Conservation (phyloP, 2,329 filamentous ascomycete species). For the Magnaporthales sp. region DNA sequence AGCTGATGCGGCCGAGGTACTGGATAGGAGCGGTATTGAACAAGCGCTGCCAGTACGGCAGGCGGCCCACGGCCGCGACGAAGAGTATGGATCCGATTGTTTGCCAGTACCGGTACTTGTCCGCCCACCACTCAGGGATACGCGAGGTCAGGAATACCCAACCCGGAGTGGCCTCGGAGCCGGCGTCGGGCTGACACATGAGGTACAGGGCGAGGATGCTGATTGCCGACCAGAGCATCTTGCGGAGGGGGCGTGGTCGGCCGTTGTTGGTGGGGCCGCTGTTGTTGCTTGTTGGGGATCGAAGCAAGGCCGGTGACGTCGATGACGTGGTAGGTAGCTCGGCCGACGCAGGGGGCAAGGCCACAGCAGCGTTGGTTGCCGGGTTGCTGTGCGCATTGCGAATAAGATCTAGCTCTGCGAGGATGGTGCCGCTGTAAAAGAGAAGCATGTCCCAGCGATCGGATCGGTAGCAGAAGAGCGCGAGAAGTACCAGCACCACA, state of each 20-base stretch:
- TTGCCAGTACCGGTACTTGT: conserved; percentile 48
- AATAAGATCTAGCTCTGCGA: conserved; percentile 46
- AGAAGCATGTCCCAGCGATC: conserved; percentile 47
- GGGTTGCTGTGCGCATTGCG: conserved; percentile 31
- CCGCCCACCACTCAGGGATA: conserved; percentile 40
- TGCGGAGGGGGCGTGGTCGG: conserved; percentile 38
- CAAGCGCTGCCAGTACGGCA: conserved; percentile 47
- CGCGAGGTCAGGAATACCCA: conserved; percentile 38
- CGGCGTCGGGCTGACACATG: conserved; percentile 34
- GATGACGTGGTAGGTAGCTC: not conserved
- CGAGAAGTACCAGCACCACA: conserved; percentile 29
- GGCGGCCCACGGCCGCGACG: conserved; percentile 45
- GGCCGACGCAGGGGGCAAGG: not conserved
- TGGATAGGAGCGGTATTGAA: conserved; percentile 51
- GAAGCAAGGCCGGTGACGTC: not conserved
- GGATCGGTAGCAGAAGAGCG: conserved; percentile 35
- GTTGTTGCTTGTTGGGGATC: not conserved
- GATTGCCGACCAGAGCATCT: conserved; percentile 32
- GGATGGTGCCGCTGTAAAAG: conserved; percentile 43
- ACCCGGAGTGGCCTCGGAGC: conserved; percentile 35
- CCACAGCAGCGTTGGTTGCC: not conserved
- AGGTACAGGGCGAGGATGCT: conserved; percentile 45
- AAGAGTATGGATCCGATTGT: conserved; percentile 42
- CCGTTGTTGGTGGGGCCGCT: conserved; percentile 15
- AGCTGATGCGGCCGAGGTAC: conserved; percentile 55